Evolutionary conservation across 257 asterid species (phyloP).

Genomic region (Handroanthus guayacan): DNA sequence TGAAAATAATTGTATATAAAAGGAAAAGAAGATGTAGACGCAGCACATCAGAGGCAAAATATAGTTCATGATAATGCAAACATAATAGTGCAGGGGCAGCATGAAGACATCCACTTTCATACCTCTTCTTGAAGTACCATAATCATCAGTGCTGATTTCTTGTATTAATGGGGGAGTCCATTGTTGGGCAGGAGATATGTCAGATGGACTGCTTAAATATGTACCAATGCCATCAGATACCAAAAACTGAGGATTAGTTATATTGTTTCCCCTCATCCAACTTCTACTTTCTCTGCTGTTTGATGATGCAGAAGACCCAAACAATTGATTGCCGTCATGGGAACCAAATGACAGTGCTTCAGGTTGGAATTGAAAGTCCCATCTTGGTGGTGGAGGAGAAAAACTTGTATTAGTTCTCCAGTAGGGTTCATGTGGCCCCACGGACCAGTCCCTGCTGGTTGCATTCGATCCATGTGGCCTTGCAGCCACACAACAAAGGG

Average conservation of each 20-base stretch:
- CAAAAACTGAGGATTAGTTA: constrained; percentile 64
- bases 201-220: constrained; percentile 86
- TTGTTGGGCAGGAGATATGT: constrained; percentile 78
- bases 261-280: constrained; percentile 82
- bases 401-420: constrained; percentile 95
- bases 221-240: constrained; percentile 76
- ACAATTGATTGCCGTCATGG: constrained; percentile 77
- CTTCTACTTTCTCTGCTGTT: constrained; percentile 93
- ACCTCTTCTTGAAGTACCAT: constrained; percentile 79
- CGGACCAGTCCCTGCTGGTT: constrained; percentile 91
- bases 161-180: constrained; percentile 92
- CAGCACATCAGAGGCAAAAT: no score
- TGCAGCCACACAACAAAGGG: constrained; percentile 99
- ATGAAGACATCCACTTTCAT: constrained; percentile 16
- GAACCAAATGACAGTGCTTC: constrained; percentile 84
- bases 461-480: constrained; percentile 98
- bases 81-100: background rate
- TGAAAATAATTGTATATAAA: background rate
- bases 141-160: constrained; percentile 79
- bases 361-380: constrained; percentile 82
- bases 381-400: constrained; percentile 95
- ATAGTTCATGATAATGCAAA: no score
- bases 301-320: constrained; percentile 87
- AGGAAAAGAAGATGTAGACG: background rate
- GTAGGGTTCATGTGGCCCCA: constrained; percentile 94